These are phyloP conservation scores for Phytophthora litchii DNA, from an alignment of 352 stramenopile genomes.

Conservation along the genomic window DNA sequence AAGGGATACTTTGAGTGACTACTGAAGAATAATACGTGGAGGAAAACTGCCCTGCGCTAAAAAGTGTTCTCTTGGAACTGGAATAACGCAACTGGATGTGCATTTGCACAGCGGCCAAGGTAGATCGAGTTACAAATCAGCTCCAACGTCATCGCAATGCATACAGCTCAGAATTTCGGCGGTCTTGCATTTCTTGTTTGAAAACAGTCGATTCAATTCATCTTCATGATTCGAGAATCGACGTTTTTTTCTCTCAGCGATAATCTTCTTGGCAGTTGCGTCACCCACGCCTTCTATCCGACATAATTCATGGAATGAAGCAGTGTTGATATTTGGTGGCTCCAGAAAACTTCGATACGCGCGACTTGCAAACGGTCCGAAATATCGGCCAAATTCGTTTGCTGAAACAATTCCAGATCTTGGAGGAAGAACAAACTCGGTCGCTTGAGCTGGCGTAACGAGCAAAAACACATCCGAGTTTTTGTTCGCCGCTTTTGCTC, in stretches of 20 bases:
- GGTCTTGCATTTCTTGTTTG: conserved; percentile 7
- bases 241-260: conserved; percentile 2
- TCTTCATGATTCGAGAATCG: conserved; percentile 9
- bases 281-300: conserved; percentile 1
- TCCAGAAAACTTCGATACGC: conserved; percentile 13
- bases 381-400: conserved; percentile 16
- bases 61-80: no score
- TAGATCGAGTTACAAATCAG: no score
- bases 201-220: neutral
- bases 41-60: no score
- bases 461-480: conserved; percentile 17
- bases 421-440: conserved; percentile 13
- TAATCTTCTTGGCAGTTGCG: neutral
- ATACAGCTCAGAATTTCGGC: neutral
- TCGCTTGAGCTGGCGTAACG: conserved; percentile 1
- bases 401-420: conserved; percentile 15
- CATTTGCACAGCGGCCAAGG: no score
- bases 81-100: no score
- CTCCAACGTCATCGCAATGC: neutral
- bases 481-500: neutral
- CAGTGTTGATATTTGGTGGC: conserved; percentile 12
- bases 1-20: no score
- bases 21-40: no score
- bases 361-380: conserved; percentile 24
- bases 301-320: conserved; percentile 4